Percentiles rank a stretch among this genome's conserved stretches.
Conservation (phyloP, 352 stramenopile genomes). For the Pythium oligandrum region DNA sequence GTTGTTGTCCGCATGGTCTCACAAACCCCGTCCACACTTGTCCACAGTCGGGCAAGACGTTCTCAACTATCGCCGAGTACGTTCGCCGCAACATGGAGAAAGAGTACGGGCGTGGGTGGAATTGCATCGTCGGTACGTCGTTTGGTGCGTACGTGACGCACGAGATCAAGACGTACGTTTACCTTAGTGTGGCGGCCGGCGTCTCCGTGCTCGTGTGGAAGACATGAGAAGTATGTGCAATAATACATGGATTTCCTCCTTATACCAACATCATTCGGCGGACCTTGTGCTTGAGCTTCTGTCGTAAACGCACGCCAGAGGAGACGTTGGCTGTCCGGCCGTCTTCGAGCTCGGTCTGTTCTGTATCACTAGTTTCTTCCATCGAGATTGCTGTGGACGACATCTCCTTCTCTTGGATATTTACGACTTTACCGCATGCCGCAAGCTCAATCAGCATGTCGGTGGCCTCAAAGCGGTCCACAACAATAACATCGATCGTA, state of each 20-base stretch:
- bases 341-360: slow-evolving; percentile 21
- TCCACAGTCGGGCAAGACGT: slow-evolving; percentile 85
- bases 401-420: slow-evolving; percentile 31
- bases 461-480: slow-evolving; percentile 52
- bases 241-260: background rate
- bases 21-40: background rate
- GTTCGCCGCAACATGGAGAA: slow-evolving; percentile 92
- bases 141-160: slow-evolving; percentile 94
- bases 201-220: slow-evolving; percentile 92
- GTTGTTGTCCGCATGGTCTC: slow-evolving; percentile 1
- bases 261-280: slow-evolving; percentile 48
- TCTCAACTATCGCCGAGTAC: slow-evolving; percentile 89
- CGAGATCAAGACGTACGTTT: slow-evolving; percentile 95
- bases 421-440: slow-evolving; percentile 59
- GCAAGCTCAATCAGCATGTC: slow-evolving; percentile 69
- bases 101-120: slow-evolving; percentile 90
- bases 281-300: slow-evolving; percentile 38
- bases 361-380: slow-evolving; percentile 18
- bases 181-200: slow-evolving; percentile 90
- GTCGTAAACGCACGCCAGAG: slow-evolving; percentile 22
- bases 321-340: slow-evolving; percentile 12
- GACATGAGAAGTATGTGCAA: slow-evolving; percentile 27
- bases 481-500: slow-evolving; percentile 59
- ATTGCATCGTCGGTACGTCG: slow-evolving; percentile 88
- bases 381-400: slow-evolving; percentile 33